Evolutionary conservation across 805 yeast species (phyloP).

Genomic region (Starmera pachycereana): DNA sequence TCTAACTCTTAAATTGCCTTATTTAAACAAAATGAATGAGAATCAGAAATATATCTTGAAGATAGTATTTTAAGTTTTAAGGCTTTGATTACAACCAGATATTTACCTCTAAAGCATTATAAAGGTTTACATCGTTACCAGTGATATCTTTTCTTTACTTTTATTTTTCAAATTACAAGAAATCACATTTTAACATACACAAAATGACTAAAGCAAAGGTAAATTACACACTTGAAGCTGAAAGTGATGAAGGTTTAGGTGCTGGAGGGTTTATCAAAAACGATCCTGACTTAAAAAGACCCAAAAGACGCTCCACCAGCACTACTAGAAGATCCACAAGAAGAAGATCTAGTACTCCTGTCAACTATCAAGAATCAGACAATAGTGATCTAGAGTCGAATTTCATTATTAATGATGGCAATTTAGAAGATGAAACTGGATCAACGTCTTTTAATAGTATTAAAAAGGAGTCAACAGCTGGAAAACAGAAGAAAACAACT

Average conservation of each 20-base stretch:
- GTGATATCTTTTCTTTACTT: too few species aligned
- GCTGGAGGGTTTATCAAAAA: slow-evolving; percentile 19
- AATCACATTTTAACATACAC: too few species aligned
- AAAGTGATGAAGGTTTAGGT: slow-evolving; percentile 14
- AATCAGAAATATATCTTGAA: too few species aligned
- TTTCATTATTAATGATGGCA: slow-evolving; percentile 1
- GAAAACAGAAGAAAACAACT: slow-evolving; percentile 1
- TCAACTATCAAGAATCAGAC: neutral
- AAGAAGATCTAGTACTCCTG: neutral
- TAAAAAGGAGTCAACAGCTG: slow-evolving; percentile 4
- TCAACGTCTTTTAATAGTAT: slow-evolving; percentile 3
- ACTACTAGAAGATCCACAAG: neutral
- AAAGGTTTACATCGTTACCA: too few species aligned
- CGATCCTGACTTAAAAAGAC: slow-evolving; percentile 15
- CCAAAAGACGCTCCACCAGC: neutral
- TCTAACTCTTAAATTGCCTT: too few species aligned
- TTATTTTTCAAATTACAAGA: too few species aligned
- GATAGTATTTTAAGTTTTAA: too few species aligned
- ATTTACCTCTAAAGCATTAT: too few species aligned
- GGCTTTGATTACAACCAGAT: too few species aligned
- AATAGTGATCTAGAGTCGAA: neutral
- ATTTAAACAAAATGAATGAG: too few species aligned
- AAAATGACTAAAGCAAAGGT: neutral
- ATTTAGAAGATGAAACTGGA: neutral
- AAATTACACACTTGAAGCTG: slow-evolving; percentile 3